Evolutionary conservation across 2,329 filamentous ascomycete genomes (phyloP).

Genomic region (Trichoderma polysporum): DNA sequence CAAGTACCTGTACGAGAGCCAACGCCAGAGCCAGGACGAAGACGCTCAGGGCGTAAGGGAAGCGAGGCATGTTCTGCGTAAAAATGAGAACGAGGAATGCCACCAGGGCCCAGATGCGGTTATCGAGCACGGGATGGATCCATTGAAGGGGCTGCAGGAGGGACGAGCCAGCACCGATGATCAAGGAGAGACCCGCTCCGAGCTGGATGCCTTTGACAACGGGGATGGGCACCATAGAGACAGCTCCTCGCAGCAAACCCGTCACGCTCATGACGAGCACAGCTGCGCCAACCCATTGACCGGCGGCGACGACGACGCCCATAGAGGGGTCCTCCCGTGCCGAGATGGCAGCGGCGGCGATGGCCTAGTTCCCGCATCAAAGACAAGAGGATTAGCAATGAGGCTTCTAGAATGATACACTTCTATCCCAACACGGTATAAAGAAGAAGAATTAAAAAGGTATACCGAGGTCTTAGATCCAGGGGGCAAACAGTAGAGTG

Average conservation of each 20-base stretch:
- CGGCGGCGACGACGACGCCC: constrained; percentile 73
- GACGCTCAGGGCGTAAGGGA: constrained; percentile 77
- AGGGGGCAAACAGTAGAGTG: not conserved
- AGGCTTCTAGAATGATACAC: not conserved
- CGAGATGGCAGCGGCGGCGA: constrained; percentile 84
- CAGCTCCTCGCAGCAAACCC: constrained; percentile 73
- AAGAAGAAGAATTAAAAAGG: not conserved
- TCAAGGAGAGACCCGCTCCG: constrained; percentile 80
- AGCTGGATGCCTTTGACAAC: constrained; percentile 95
- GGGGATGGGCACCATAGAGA: constrained; percentile 74
- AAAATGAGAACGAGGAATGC: constrained; percentile 71
- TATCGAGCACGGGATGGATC: constrained; percentile 69
- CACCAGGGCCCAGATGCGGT: constrained; percentile 71
- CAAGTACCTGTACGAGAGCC: constrained; percentile 47
- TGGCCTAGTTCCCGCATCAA: constrained; percentile 53
- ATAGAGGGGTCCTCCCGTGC: constrained; percentile 53
- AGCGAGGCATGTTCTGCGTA: constrained; percentile 62
- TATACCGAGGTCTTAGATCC: not conserved
- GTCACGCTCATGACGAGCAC: constrained; percentile 78
- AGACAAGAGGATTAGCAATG: not conserved
- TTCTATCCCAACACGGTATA: not conserved
- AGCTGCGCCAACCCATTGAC: constrained; percentile 64
- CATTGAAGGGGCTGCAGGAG: constrained; percentile 70
- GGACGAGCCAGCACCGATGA: constrained; percentile 70
- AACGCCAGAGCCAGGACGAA: constrained; percentile 69